phyloP scores from a whole-genome alignment of 2,329 filamentous ascomycete species.

The Fusarium decemcellulare region DNA sequence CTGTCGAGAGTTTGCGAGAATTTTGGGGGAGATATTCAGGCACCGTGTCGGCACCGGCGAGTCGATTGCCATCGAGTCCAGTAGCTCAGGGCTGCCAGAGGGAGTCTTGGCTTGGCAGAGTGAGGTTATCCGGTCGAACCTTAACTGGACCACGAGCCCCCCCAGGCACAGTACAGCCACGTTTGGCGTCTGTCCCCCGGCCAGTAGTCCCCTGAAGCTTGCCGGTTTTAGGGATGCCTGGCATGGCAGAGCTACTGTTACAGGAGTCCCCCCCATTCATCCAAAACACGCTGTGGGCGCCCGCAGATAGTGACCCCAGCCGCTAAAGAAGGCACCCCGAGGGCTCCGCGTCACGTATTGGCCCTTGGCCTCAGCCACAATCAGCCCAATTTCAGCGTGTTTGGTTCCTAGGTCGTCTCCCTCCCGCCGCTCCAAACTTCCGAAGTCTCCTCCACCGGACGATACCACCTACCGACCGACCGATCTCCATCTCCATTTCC shows the following conservation, averaged over 20 bases:
- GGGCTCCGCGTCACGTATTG: neutral
- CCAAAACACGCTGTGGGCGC: constrained; percentile 4
- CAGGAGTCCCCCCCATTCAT: neutral
- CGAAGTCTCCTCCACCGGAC: constrained; percentile 21
- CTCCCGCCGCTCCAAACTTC: neutral
- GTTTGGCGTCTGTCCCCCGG: neutral
- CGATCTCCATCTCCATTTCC: constrained; percentile 32
- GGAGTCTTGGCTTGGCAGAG: neutral
- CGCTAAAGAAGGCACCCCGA: neutral
- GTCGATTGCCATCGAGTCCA: too few relatives aligned
- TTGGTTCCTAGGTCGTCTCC: too few relatives aligned
- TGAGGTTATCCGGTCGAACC: neutral
- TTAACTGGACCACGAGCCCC: neutral
- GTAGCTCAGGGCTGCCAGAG: too few relatives aligned
- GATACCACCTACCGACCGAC: constrained; percentile 21
- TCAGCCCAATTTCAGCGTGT: constrained; percentile 30
- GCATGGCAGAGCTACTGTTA: too few relatives aligned
- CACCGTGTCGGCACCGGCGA: neutral
- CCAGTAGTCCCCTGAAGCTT: neutral
- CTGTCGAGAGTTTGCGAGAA: constrained; percentile 2
- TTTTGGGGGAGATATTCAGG: neutral
- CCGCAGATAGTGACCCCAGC: neutral
- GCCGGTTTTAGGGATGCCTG: too few relatives aligned
- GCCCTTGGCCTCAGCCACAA: constrained; percentile 36
- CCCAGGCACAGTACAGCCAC: neutral